Evolutionary conservation across 345 rosid genomes (phyloP).

Genomic region (Lagerstroemia speciosa): DNA sequence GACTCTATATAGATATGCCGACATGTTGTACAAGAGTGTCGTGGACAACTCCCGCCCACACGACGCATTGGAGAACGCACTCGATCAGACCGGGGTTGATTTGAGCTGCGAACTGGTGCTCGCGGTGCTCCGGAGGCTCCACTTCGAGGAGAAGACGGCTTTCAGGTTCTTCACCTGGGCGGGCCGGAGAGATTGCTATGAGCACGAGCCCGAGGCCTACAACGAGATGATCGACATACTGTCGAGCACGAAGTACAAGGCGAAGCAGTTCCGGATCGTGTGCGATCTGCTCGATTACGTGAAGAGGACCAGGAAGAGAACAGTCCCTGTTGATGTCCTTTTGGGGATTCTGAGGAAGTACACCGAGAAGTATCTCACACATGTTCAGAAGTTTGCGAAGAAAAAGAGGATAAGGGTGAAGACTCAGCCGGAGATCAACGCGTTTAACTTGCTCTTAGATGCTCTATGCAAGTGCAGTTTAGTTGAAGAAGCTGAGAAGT

Average conservation of each 20-base stretch:
- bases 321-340: constrained; percentile 51
- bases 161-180: constrained; percentile 83
- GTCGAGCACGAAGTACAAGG: constrained; percentile 75
- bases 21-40: constrained; percentile 33
- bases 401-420: constrained; percentile 79
- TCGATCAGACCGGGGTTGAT: constrained; percentile 37
- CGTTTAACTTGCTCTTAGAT: constrained; percentile 73
- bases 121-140: constrained; percentile 57
- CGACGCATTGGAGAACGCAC: constrained; percentile 52
- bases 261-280: constrained; percentile 64
- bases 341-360: constrained; percentile 50
- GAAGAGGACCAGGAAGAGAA: constrained; percentile 51
- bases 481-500: constrained; percentile 53
- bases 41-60: constrained; percentile 31
- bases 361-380: constrained; percentile 66
- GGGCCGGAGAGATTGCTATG: constrained; percentile 45
- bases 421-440: constrained; percentile 82
- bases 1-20: constrained; percentile 30
- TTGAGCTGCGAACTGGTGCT: constrained; percentile 53
- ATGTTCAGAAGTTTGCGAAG: constrained; percentile 78
- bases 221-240: constrained; percentile 75
- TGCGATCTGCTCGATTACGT: constrained; percentile 77
- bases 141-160: constrained; percentile 64
- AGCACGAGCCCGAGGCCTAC: constrained; percentile 52
- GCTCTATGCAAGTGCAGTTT: constrained; percentile 79